Percentiles rank a stretch among this genome's conserved stretches.
phyloP scores from a whole-genome alignment of 768 basidiomycete species.

The Thelephora aurantiotincta region DNA sequence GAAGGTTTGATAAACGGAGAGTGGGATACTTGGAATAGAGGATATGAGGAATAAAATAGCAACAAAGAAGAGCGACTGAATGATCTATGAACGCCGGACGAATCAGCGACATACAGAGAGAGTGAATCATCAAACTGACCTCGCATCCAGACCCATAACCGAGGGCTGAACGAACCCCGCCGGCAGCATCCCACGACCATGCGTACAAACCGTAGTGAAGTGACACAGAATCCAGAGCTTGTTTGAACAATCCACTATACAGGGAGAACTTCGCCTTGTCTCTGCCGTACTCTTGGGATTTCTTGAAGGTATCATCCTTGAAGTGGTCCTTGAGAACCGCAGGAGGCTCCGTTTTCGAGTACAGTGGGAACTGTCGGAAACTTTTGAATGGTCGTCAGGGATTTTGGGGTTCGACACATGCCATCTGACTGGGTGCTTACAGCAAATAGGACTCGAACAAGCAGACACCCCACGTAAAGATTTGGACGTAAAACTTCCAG shows the following conservation, averaged over 20 bases:
- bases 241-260: slow-evolving; percentile 60
- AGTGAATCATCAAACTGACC: slow-evolving; percentile 26
- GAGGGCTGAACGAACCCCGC: slow-evolving; percentile 28
- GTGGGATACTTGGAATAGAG: slow-evolving; percentile 56
- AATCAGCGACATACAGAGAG: not conserved
- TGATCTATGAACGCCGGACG: slow-evolving; percentile 35
- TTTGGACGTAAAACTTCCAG: slow-evolving; percentile 75
- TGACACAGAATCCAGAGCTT: slow-evolving; percentile 52
- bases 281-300: slow-evolving; percentile 83
- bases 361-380: slow-evolving; percentile 75
- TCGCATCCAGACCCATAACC: slow-evolving; percentile 65
- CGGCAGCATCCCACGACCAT: slow-evolving; percentile 66
- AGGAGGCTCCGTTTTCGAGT: slow-evolving; percentile 63
- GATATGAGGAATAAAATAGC: slow-evolving; percentile 52
- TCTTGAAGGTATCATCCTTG: slow-evolving; percentile 56
- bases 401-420: not conserved
- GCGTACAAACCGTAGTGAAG: slow-evolving; percentile 71
- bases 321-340: slow-evolving; percentile 57
- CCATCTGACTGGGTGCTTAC: slow-evolving; percentile 31
- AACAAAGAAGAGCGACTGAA: slow-evolving; percentile 71
- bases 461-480: slow-evolving; percentile 64
- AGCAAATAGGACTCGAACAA: slow-evolving; percentile 78
- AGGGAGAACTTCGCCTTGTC: slow-evolving; percentile 82
- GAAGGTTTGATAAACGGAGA: slow-evolving; percentile 79
- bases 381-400: slow-evolving; percentile 13